Conservation (phyloP, 2,329 filamentous ascomycete genomes). For the Arthroderma uncinatum region DNA sequence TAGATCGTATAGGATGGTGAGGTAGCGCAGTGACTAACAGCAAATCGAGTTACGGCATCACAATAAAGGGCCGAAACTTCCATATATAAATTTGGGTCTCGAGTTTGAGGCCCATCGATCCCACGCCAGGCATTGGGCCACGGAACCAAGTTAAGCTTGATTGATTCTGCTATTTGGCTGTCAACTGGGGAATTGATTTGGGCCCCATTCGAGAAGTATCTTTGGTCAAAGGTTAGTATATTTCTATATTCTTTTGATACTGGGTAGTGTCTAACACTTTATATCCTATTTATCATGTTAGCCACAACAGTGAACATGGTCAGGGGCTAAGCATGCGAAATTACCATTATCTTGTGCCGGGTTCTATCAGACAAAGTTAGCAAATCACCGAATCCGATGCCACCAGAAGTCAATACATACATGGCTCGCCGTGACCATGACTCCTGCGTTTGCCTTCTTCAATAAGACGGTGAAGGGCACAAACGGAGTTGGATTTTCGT, state of each 20-base stretch:
- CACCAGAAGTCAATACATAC: constrained; percentile 21
- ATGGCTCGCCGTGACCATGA: constrained; percentile 58
- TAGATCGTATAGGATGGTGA: neutral
- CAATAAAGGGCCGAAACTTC: constrained; percentile 23
- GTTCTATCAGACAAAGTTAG: constrained; percentile 31
- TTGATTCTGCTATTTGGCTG: constrained; percentile 46
- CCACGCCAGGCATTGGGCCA: constrained; percentile 35
- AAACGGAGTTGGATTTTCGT: constrained; percentile 47
- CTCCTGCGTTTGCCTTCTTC: constrained; percentile 45
- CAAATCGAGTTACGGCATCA: constrained; percentile 23
- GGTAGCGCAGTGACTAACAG: constrained; percentile 18
- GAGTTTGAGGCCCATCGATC: constrained; percentile 34
- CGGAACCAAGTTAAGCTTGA: constrained; percentile 45
- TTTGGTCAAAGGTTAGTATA: constrained; percentile 20
- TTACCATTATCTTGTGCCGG: constrained; percentile 50
- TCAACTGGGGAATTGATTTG: constrained; percentile 56
- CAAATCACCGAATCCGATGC: neutral
- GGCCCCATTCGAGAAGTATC: constrained; percentile 52
- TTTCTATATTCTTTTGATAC: neutral
- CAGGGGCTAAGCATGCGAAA: neutral
- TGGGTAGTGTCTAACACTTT: constrained; percentile 40
- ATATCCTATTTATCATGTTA: constrained; percentile 36
- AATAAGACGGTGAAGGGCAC: constrained; percentile 50
- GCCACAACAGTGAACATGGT: neutral
- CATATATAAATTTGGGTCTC: constrained; percentile 22